phyloP scores from a whole-genome alignment of 768 basidiomycete species.

The Trametes cubensis region DNA sequence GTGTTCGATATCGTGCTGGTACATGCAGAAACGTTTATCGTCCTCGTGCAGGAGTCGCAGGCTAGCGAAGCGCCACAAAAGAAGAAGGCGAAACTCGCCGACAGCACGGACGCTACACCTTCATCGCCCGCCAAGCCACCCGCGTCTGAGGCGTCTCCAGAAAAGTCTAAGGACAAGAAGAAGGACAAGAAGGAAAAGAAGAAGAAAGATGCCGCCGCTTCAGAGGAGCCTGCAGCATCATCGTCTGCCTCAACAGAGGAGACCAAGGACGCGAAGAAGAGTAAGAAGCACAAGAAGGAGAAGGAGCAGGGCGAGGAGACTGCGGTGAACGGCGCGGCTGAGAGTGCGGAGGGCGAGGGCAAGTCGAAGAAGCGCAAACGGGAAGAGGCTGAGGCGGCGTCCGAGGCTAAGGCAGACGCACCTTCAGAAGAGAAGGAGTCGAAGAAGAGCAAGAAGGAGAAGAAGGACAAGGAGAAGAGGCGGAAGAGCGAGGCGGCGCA shows the following conservation, averaged over 20 bases:
- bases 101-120: slow-evolving; percentile 6
- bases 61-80: slow-evolving; percentile 25
- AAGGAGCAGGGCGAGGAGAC: slow-evolving; percentile 21
- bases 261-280: slow-evolving; percentile 5
- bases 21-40: background rate
- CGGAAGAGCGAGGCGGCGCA: slow-evolving; percentile 24
- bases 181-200: slow-evolving; percentile 25
- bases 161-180: slow-evolving; percentile 20
- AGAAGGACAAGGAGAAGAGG: slow-evolving; percentile 27
- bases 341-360: slow-evolving; percentile 24
- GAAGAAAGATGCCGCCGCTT: slow-evolving; percentile 1
- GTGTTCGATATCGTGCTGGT: background rate
- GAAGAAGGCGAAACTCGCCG: slow-evolving; percentile 29
- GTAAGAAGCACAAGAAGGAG: slow-evolving; percentile 30
- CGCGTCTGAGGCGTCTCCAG: slow-evolving; percentile 10
- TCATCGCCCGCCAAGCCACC: slow-evolving; percentile 10
- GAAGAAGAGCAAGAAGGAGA: slow-evolving; percentile 37
- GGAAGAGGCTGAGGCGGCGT: slow-evolving; percentile 22
- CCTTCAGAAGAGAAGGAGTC: slow-evolving; percentile 34
- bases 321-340: background rate
- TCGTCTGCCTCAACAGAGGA: background rate
- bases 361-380: slow-evolving; percentile 42
- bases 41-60: slow-evolving; percentile 10
- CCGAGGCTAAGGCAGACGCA: slow-evolving; percentile 18
- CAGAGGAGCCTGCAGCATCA: slow-evolving; percentile 15